phyloP scores from a whole-genome alignment of 106 monocot species.

The Acorus gramineus region DNA sequence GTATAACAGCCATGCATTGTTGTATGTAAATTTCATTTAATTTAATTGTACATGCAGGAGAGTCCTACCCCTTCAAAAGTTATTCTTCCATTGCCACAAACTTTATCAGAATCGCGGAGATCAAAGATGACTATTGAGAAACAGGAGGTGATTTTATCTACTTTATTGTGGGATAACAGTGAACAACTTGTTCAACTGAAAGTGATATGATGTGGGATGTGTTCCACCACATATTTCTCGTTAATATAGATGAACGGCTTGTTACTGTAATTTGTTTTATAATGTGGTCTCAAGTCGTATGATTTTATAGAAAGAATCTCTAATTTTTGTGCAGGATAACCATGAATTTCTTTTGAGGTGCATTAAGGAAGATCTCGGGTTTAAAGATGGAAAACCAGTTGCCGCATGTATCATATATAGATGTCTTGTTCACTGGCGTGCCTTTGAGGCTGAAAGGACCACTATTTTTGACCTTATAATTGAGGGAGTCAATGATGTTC shows the following conservation, averaged over 20 bases:
- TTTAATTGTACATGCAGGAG: conserved; percentile 31
- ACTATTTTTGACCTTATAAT: conserved; percentile 71
- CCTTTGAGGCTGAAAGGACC: conserved; percentile 81
- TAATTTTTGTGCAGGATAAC: conserved; percentile 43
- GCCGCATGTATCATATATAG: conserved; percentile 84
- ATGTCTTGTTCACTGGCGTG: conserved; percentile 63
- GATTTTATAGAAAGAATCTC: no score
- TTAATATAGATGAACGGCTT: no score
- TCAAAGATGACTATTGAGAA: conserved; percentile 46
- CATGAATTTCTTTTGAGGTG: conserved; percentile 66
- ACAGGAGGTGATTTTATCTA: conserved; percentile 50
- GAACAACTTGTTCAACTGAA: no score
- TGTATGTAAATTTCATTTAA: not conserved
- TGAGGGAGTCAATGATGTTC: conserved; percentile 46
- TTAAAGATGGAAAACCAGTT: conserved; percentile 70
- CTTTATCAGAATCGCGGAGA: conserved; percentile 38
- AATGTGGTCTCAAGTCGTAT: no score
- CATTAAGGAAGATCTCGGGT: conserved; percentile 78
- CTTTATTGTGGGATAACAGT: not conserved
- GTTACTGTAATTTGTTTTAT: no score
- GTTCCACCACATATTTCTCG: no score
- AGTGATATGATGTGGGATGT: no score
- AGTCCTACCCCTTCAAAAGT: conserved; percentile 60
- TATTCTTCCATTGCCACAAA: conserved; percentile 29
- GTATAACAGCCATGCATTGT: not conserved